Evolutionary conservation across 352 stramenopile species (phyloP).

Genomic region (Aphanomyces astaci): DNA sequence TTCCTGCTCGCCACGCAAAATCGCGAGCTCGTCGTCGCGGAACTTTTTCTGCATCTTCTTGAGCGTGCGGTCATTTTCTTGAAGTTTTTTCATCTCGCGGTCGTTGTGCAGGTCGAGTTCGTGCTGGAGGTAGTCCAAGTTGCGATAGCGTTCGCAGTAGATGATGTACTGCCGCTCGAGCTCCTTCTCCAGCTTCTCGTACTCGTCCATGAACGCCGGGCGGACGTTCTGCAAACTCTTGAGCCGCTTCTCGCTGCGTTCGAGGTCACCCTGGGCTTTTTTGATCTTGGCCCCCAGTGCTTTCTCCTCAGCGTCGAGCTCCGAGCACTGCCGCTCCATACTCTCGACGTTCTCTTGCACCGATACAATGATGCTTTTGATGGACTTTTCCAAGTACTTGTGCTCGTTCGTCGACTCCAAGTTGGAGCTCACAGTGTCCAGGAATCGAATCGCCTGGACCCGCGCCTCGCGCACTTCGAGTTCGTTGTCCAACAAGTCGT

Average conservation of each 20-base stretch:
- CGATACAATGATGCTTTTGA: conserved; percentile 62
- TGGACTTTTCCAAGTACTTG: conserved; percentile 78
- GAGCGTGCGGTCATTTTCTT: conserved; percentile 81
- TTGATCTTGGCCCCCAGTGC: conserved; percentile 88
- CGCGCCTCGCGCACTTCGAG: conserved; percentile 77
- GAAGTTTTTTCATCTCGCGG: conserved; percentile 79
- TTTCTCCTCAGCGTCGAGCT: conserved; percentile 90
- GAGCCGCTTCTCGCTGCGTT: conserved; percentile 92
- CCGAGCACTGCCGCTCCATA: conserved; percentile 81
- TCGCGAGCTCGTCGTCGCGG: conserved; percentile 83
- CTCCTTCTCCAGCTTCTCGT: conserved; percentile 95
- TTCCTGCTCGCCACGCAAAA: conserved; percentile 83
- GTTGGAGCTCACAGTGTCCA: conserved; percentile 85
- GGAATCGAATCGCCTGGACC: conserved; percentile 83
- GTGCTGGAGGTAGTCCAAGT: conserved; percentile 94
- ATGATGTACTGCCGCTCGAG: conserved; percentile 93
- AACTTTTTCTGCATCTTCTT: conserved; percentile 92
- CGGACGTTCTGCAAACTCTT: conserved; percentile 88
- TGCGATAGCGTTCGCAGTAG: conserved; percentile 92
- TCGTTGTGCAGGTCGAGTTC: conserved; percentile 87
- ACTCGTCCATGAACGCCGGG: conserved; percentile 96
- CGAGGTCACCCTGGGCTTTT: conserved; percentile 91
- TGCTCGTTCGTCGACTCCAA: conserved; percentile 79
- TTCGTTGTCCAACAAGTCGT: conserved; percentile 88
- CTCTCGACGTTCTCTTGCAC: conserved; percentile 82